Evolutionary conservation across 495 filamentous ascomycete genomes (phyloP).

Genomic region (Neurospora sp.): DNA sequence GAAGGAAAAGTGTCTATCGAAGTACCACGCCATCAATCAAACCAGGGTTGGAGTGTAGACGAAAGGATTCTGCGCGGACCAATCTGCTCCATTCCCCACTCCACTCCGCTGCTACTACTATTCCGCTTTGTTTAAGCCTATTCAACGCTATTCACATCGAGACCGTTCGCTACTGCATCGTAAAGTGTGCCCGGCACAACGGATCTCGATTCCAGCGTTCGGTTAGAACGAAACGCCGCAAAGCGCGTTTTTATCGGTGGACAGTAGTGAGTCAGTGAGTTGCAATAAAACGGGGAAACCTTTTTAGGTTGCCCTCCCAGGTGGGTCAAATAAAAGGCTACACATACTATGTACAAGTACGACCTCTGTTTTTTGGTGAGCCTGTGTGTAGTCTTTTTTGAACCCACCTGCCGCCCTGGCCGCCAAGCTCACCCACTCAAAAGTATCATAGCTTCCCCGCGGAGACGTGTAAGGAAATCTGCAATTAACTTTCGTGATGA

Average conservation of each 20-base stretch:
- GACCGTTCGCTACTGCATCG: neutral
- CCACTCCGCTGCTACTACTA: neutral
- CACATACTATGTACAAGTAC: no score
- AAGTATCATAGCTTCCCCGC: neutral
- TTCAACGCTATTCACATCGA: neutral
- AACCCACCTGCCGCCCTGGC: neutral
- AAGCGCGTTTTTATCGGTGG: neutral
- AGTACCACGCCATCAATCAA: no score
- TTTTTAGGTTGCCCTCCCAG: neutral
- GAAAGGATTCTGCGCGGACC: neutral
- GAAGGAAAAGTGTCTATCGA: no score
- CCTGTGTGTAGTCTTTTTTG: no score
- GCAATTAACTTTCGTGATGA: neutral
- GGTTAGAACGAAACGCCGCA: neutral
- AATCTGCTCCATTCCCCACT: neutral
- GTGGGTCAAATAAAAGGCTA: no score
- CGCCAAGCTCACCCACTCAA: neutral
- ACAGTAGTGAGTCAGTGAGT: neutral
- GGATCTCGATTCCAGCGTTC: neutral
- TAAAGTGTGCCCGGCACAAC: neutral
- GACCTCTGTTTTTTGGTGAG: no score
- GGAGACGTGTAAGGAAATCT: neutral
- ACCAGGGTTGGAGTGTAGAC: neutral
- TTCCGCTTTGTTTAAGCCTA: neutral
- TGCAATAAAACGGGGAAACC: neutral